phyloP scores from a whole-genome alignment of 208 protist genomes.

The Leptomonas pyrrhocoris region DNA sequence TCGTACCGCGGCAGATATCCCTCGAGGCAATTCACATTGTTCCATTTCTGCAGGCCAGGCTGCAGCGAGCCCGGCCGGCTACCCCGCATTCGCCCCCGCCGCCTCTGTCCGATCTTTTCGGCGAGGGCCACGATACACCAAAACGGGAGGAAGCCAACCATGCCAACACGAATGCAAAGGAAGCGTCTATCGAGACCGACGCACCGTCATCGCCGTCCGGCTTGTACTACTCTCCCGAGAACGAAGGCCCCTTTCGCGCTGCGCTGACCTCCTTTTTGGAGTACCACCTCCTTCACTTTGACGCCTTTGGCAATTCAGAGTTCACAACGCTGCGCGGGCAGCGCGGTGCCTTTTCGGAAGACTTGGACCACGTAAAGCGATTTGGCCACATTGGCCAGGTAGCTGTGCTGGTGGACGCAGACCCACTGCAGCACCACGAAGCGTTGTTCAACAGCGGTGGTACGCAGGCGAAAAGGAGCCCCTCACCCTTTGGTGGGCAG shows the following conservation, averaged over 20 bases:
- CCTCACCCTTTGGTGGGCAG: background rate
- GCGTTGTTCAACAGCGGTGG: background rate
- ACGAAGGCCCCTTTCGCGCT: conserved; percentile 17
- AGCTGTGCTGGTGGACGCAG: conserved; percentile 45
- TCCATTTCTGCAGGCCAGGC: conserved; percentile 31
- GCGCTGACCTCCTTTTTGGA: conserved; percentile 51
- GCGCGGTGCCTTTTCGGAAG: conserved; percentile 62
- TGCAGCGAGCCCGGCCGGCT: background rate
- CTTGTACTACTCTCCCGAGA: conserved; percentile 20
- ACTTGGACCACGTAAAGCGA: conserved; percentile 60
- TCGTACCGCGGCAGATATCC: conserved; percentile 54
- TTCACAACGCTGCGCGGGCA: conserved; percentile 70
- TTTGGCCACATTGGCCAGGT: conserved; percentile 44
- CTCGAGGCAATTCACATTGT: conserved; percentile 34
- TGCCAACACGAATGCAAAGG: background rate
- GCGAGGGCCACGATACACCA: background rate
- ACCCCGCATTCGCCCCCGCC: background rate
- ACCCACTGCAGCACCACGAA: conserved; percentile 21
- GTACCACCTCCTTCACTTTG: conserved; percentile 74
- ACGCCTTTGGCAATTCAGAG: conserved; percentile 35
- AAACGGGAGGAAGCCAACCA: background rate
- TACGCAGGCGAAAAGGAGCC: background rate
- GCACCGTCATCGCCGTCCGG: background rate
- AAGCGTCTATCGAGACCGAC: background rate
- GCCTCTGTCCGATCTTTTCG: conserved; percentile 13